Conservation (phyloP, 1,284 basidiomycete genomes). For the Schizophyllum amplum region DNA sequence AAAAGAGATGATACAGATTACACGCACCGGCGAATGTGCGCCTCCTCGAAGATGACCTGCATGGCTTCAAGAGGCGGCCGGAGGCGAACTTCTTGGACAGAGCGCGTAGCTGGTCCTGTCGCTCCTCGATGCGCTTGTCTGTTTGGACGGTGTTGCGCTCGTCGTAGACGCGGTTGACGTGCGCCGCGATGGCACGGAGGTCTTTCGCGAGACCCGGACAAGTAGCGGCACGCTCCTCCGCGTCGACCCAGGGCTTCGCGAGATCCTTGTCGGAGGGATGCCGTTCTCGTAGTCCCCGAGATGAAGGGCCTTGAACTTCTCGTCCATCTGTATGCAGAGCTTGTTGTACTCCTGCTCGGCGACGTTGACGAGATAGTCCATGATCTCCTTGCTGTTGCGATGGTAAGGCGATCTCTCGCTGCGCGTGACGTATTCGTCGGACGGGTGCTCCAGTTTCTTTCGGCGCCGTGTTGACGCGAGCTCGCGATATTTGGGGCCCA, state of each 20-base stretch:
- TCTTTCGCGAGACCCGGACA: constrained; percentile 12
- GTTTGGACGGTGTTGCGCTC: constrained; percentile 21
- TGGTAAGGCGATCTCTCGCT: not conserved
- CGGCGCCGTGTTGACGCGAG: not conserved
- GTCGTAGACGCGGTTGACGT: constrained; percentile 20
- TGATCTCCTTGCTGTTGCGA: constrained; percentile 1
- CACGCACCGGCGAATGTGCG: constrained; percentile 15
- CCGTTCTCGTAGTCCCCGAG: constrained; percentile 13
- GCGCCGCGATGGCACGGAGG: constrained; percentile 18
- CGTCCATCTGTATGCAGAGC: constrained; percentile 9
- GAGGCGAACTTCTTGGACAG: constrained; percentile 25
- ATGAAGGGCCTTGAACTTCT: constrained; percentile 4
- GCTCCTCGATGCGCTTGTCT: constrained; percentile 23
- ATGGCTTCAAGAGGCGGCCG: constrained; percentile 9
- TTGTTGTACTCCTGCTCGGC: constrained; percentile 2
- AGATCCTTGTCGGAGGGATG: constrained; percentile 23
- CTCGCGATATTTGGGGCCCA: not conserved
- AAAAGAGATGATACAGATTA: no score
- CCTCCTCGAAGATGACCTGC: constrained; percentile 16
- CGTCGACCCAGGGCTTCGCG: constrained; percentile 21
- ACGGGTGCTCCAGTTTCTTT: constrained; percentile 3
- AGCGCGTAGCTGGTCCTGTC: constrained; percentile 31
- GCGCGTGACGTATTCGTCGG: constrained; percentile 1
- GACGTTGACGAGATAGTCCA: constrained; percentile 12
- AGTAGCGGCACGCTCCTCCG: not conserved